These are phyloP conservation scores for Magnusiomyces suaveolens DNA, from an alignment of 1,139 yeast species.

Conservation along the genomic window DNA sequence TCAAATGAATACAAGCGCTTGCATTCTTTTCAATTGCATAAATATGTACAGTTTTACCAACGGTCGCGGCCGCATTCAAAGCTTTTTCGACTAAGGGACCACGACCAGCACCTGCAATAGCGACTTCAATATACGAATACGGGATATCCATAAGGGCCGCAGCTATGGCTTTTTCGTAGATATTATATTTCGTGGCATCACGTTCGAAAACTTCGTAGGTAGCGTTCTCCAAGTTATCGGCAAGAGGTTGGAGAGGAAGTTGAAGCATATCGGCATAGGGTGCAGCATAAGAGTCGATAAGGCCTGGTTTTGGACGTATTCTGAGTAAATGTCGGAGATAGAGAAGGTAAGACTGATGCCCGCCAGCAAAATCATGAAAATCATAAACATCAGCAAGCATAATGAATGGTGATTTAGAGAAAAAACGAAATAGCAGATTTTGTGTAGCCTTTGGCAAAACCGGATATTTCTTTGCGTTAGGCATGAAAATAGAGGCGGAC, in stretches of 20 bases:
- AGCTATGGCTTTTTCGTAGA: conserved; percentile 56
- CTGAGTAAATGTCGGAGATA: conserved; percentile 45
- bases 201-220: conserved; percentile 63
- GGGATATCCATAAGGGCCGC: conserved; percentile 42
- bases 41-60: conserved; percentile 32
- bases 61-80: conserved; percentile 36
- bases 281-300: conserved; percentile 31
- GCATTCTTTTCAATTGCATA: conserved; percentile 66
- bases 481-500: conserved; percentile 45
- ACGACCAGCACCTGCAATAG: conserved; percentile 79
- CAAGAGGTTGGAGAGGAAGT: conserved; percentile 66
- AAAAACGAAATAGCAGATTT: conserved; percentile 35
- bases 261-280: conserved; percentile 35
- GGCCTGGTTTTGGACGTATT: conserved; percentile 28
- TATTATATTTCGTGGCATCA: conserved; percentile 57
- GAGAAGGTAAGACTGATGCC: conserved; percentile 40
- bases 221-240: conserved; percentile 44
- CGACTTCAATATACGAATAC: conserved; percentile 30
- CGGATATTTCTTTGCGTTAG: conserved; percentile 51
- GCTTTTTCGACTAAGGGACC: conserved; percentile 64
- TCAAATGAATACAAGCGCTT: conserved; percentile 42
- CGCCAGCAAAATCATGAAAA: conserved; percentile 30
- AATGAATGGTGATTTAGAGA: conserved; percentile 28
- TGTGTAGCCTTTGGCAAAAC: conserved; percentile 52
- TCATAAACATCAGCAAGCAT: conserved; percentile 29